phyloP scores from a whole-genome alignment of 2,329 filamentous ascomycete species.

The Trichoderma hamatum region DNA sequence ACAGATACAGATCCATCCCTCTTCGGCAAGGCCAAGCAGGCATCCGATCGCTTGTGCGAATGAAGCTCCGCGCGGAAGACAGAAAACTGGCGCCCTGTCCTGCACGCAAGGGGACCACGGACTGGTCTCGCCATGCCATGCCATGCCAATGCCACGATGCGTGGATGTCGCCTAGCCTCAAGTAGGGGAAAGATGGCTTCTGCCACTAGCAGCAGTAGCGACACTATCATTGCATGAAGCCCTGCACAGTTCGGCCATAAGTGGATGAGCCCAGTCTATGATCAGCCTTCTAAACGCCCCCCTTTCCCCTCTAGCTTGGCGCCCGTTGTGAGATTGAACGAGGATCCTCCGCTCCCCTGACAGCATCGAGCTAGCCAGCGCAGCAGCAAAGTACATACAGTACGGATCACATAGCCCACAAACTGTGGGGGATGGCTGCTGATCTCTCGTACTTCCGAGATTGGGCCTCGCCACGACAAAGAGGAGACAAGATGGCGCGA shows the following conservation, averaged over 20 bases:
- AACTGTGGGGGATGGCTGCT: constrained; percentile 13
- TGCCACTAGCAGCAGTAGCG: background rate
- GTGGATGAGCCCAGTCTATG: background rate
- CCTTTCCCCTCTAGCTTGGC: background rate
- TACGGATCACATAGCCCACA: background rate
- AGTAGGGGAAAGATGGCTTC: background rate
- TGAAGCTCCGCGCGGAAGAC: constrained; percentile 12
- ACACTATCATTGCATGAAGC: background rate
- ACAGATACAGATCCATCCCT: constrained; percentile 22
- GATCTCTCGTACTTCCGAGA: constrained; percentile 1
- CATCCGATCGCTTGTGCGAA: constrained; percentile 25
- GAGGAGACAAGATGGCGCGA: constrained; percentile 7
- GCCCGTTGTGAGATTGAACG: constrained; percentile 14
- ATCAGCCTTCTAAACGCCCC: constrained; percentile 16
- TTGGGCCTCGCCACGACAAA: background rate
- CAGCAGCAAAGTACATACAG: constrained; percentile 16
- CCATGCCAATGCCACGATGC: constrained; percentile 4
- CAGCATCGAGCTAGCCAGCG: background rate
- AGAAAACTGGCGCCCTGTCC: constrained; percentile 3
- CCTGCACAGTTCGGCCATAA: background rate
- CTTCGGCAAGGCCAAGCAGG: constrained; percentile 20
- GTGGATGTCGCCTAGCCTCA: background rate
- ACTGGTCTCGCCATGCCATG: background rate
- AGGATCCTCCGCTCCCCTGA: constrained; percentile 17
- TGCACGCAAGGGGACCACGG: background rate